Evolutionary conservation across 2,329 filamentous ascomycete species (phyloP).

Genomic region (Cladophialophora psammophila): DNA sequence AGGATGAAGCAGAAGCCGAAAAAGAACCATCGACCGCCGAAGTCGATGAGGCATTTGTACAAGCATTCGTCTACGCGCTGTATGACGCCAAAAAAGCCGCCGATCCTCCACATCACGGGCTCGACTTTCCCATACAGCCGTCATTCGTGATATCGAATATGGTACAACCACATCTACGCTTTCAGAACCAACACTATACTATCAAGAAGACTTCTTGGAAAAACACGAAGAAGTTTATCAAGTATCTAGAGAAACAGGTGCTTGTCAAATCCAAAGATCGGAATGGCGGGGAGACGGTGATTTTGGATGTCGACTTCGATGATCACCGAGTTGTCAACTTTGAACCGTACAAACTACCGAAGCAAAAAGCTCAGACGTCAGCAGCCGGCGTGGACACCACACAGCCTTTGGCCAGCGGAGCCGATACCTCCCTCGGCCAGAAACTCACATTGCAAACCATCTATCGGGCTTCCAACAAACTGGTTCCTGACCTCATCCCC

Average conservation of each 20-base stretch:
- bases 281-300: slow-evolving; percentile 68
- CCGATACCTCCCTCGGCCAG: slow-evolving; percentile 53
- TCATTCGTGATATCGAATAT: slow-evolving; percentile 69
- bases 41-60: slow-evolving; percentile 70
- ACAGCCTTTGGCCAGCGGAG: slow-evolving; percentile 35
- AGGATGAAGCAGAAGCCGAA: slow-evolving; percentile 43
- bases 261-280: slow-evolving; percentile 71
- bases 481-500: slow-evolving; percentile 62
- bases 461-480: slow-evolving; percentile 64
- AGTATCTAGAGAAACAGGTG: slow-evolving; percentile 68
- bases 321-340: slow-evolving; percentile 63
- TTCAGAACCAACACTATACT: slow-evolving; percentile 65
- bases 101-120: slow-evolving; percentile 59
- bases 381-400: slow-evolving; percentile 49
- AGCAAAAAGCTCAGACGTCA: slow-evolving; percentile 58
- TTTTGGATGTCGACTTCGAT: slow-evolving; percentile 70
- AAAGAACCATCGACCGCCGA: slow-evolving; percentile 65
- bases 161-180: slow-evolving; percentile 71
- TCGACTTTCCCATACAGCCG: slow-evolving; percentile 69
- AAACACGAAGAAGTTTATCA: slow-evolving; percentile 74
- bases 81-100: slow-evolving; percentile 66
- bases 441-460: slow-evolving; percentile 58
- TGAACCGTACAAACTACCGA: slow-evolving; percentile 68
- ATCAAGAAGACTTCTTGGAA: slow-evolving; percentile 77
- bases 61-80: slow-evolving; percentile 70